Percentiles rank a stretch among this genome's conserved stretches.
phyloP scores from a whole-genome alignment of 2,329 filamentous ascomycete genomes.

The Fusarium haematococcum region DNA sequence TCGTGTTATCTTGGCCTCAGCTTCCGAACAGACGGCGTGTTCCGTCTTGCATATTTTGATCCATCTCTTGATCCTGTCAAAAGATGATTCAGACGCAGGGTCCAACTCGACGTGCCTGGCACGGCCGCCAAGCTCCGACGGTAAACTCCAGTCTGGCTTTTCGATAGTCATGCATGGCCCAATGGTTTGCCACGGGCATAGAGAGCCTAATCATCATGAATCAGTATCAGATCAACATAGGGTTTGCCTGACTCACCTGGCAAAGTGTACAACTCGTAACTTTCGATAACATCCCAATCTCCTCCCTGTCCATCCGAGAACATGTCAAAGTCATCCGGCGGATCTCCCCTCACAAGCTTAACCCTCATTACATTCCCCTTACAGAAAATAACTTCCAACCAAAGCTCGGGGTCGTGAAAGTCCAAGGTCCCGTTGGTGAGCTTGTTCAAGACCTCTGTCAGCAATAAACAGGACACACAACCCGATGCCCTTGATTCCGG shows the following conservation, averaged over 20 bases:
- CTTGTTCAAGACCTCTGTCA: slow-evolving; percentile 16
- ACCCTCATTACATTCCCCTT: slow-evolving; percentile 29
- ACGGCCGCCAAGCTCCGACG: slow-evolving; percentile 14
- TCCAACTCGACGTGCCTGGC: slow-evolving; percentile 29
- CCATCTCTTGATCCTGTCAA: slow-evolving; percentile 33
- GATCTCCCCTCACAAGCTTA: slow-evolving; percentile 6
- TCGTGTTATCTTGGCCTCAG: neutral
- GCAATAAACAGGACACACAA: slow-evolving; percentile 29
- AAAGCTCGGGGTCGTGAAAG: slow-evolving; percentile 14
- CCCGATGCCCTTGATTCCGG: neutral
- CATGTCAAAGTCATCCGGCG: slow-evolving; percentile 26
- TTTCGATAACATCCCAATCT: slow-evolving; percentile 7
- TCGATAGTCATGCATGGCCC: slow-evolving; percentile 25
- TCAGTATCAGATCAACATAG: neutral
- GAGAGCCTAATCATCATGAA: neutral
- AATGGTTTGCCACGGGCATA: slow-evolving; percentile 36
- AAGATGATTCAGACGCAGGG: slow-evolving; percentile 12
- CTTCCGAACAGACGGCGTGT: slow-evolving; percentile 30
- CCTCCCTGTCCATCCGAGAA: slow-evolving; percentile 6
- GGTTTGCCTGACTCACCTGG: slow-evolving; percentile 10
- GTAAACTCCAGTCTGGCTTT: slow-evolving; percentile 12
- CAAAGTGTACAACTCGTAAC: slow-evolving; percentile 35
- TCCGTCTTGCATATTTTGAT: slow-evolving; percentile 24
- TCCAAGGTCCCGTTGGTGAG: slow-evolving; percentile 6
- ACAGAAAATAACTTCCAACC: slow-evolving; percentile 26